These are phyloP conservation scores for Thymus mandschuricus DNA, from an alignment of 257 asterid genomes.

Conservation along the genomic window DNA sequence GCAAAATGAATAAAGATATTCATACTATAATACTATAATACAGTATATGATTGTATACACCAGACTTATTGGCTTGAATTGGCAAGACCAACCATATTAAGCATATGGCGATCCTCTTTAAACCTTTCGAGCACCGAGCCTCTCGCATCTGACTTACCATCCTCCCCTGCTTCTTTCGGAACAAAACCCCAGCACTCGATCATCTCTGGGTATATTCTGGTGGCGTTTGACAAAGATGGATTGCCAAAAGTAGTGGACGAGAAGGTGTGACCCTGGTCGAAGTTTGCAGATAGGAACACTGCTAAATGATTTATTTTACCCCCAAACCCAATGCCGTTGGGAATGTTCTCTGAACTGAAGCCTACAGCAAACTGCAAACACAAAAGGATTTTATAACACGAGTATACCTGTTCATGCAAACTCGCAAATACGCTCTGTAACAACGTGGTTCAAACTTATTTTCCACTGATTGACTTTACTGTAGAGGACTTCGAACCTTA, in stretches of 20 bases:
- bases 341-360: conserved; percentile 92
- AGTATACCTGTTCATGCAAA: background rate
- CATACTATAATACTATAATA: too few relatives aligned
- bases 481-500: conserved; percentile 30
- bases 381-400: background rate
- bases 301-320: conserved; percentile 77
- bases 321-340: conserved; percentile 95
- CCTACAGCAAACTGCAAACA: conserved; percentile 78
- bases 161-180: conserved; percentile 33
- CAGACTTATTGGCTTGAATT: conserved; percentile 55
- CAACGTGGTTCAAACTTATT: too few relatives aligned
- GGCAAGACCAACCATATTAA: conserved; percentile 91
- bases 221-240: conserved; percentile 65
- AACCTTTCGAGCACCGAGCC: conserved; percentile 85
- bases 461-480: background rate
- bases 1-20: too few relatives aligned
- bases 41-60: too few relatives aligned
- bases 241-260: conserved; percentile 80
- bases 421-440: too few relatives aligned
- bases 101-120: conserved; percentile 90
- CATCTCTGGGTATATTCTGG: conserved; percentile 57
- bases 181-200: conserved; percentile 88
- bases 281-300: conserved; percentile 74
- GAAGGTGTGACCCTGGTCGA: conserved; percentile 83
- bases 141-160: conserved; percentile 42